Evolutionary conservation across 208 protist genomes (phyloP).

Genomic region (Trypanosomatidae sp.): DNA sequence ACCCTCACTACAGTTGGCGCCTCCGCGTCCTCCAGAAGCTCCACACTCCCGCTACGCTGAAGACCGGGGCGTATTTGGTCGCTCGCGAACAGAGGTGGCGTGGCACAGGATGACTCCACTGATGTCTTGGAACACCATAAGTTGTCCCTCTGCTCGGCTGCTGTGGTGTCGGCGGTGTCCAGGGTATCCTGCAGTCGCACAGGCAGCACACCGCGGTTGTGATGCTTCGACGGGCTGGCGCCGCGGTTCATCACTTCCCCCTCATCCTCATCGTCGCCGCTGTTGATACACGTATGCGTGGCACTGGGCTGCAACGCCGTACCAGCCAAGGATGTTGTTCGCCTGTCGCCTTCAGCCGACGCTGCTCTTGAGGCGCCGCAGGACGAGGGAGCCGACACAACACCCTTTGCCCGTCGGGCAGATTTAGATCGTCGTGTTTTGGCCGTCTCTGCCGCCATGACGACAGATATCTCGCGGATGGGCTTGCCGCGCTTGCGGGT

Average conservation of each 20-base stretch:
- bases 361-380: constrained; percentile 18
- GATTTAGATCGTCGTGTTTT: constrained; percentile 26
- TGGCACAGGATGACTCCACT: constrained; percentile 9
- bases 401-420: constrained; percentile 7
- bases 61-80: background rate
- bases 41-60: constrained; percentile 12
- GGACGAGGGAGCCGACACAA: constrained; percentile 25
- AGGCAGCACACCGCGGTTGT: background rate
- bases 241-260: background rate
- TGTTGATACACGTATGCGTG: background rate
- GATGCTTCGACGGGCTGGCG: background rate
- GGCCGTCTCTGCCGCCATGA: constrained; percentile 77
- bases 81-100: background rate
- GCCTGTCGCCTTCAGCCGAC: constrained; percentile 1
- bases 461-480: constrained; percentile 80
- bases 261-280: background rate
- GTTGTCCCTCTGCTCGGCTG: background rate
- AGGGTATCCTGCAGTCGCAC: constrained; percentile 6
- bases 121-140: background rate
- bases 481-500: constrained; percentile 54
- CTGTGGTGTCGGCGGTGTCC: background rate
- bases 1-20: background rate
- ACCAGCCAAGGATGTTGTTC: constrained; percentile 12
- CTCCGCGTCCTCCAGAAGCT: constrained; percentile 8
- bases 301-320: background rate